These are phyloP conservation scores for Cercospora canescens DNA, from an alignment of 2,329 filamentous ascomycete genomes.

Conservation along the genomic window DNA sequence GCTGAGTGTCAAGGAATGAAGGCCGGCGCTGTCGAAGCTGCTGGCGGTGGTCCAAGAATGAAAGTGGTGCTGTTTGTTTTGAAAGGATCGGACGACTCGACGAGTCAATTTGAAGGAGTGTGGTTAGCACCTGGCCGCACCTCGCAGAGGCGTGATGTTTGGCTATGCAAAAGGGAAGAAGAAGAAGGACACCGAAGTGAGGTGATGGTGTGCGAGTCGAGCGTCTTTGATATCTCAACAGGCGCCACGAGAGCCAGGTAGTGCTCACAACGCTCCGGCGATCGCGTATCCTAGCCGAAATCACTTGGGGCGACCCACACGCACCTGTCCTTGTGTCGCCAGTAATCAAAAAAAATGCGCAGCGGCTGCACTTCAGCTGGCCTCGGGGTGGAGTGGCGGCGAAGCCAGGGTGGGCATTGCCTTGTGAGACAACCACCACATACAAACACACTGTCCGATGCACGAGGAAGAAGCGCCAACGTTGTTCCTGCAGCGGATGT, in stretches of 20 bases:
- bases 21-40: slow-evolving; percentile 18
- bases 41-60: slow-evolving; percentile 12
- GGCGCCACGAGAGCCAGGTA: slow-evolving; percentile 19
- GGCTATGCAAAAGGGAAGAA: slow-evolving; percentile 23
- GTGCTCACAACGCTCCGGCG: background rate
- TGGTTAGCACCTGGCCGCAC: slow-evolving; percentile 30
- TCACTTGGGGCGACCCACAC: slow-evolving; percentile 12
- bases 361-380: background rate
- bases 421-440: background rate
- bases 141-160: slow-evolving; percentile 29
- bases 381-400: background rate
- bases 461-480: background rate
- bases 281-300: background rate
- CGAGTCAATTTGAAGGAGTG: slow-evolving; percentile 5
- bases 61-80: slow-evolving; percentile 9
- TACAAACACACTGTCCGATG: background rate
- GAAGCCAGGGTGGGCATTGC: too few relatives aligned
- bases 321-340: slow-evolving; percentile 20
- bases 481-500: slow-evolving; percentile 6
- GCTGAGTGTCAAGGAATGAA: slow-evolving; percentile 6
- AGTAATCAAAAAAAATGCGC: background rate
- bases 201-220: slow-evolving; percentile 19
- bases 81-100: slow-evolving; percentile 28
- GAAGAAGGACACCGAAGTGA: slow-evolving; percentile 15
- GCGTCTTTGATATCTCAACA: slow-evolving; percentile 18